Base-by-base conservation (phyloP, 306 rosid genomes). In the Fragaria vesca region DNA sequence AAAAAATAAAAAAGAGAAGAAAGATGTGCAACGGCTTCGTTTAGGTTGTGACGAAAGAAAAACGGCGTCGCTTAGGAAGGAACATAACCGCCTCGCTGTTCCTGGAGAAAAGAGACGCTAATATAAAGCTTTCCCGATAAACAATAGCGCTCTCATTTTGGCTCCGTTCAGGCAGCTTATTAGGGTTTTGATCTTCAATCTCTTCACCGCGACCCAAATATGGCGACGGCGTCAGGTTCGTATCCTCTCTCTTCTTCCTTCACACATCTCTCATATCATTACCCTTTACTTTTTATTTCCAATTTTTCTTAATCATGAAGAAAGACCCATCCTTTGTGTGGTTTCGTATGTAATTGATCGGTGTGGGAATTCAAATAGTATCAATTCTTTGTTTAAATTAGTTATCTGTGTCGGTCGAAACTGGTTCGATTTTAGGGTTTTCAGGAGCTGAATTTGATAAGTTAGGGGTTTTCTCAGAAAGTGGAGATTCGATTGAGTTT, bases 171-270 rank as follows among this genome's bases (percentile, higher is more conserved):
- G 52, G 38, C 52, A 28, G 67, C 42, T 73, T 9, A 8, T 46
- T 16, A 63, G 51, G 16, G 26, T 6, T 40, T 55, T 40, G 21
- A 55, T 55, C 77, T 54, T 36, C 66, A 17, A 40, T 66, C 47
- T 17, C 58, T 26, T 43, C 58, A 15, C 12, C 69, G 13, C 38
- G 21, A 7, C 16, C 54, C 66, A 5, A 73, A 21, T 12, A 74
- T 74, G 78, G 78, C 78, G 78, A 74, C 78, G 0, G 78, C 78
- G 8, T 61, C 78, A 26, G 78, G 78, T 74, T 43, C 58, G 43
- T 61, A 26, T 24, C 9, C 45, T 9, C 50, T 46, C 32, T 28
- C 54, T 6, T 60, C 28, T 34, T 43, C 47, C 36, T 2, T 43
- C 66, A 12, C 52, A 12, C 4, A 43, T 60, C n/a, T 74, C 47